Evolutionary conservation across 2,329 filamentous ascomycete species (phyloP), one percentile per base, ranked within the genome.

Genomic region (Diaporthe sp.): DNA sequence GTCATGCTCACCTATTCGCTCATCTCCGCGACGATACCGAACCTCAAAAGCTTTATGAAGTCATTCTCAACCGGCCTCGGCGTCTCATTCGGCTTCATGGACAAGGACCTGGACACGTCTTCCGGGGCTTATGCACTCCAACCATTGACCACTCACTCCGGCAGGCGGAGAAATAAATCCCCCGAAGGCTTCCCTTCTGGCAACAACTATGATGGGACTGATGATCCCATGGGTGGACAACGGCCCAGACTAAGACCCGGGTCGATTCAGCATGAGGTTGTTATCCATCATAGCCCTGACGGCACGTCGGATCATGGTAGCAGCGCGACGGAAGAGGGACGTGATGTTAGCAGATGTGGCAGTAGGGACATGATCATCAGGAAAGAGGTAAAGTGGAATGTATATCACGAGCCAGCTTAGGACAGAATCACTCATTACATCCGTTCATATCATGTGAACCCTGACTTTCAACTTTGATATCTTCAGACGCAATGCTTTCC

Each of bases 1-100:
- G 61, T 72, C 31, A 78, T 78, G 67, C 57, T 80, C 9, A 51
- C 74, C 9, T 77, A 75, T 72, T 79, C 78, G 13, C 74, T 80
- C 57, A 77, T 79, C 19, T 79, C 78, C 15, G 78, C 78, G 10
- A 79, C 77, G 9, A 70, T 79, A 7, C 79, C 78, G 15, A 80
- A 79, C 74, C 53, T 79, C 25, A 78, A 76, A 34, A 77, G 77
- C n/a, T 79, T 79, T 46, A 71, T 79, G 49, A 78, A 76, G 57
- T 78, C 78, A 13, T 78, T 80, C 46, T 70, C 69, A 4, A 75
- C 58, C n/a, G 68, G 68, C 8, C 51, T 75, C 31, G 74, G 68
- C n/a, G 70, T 44, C 12, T 65, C 59, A 22, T 65, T 65, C 42
- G 59, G 59, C 25, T 65, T 65, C 42, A 65, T 65, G 59, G 59